These are phyloP conservation scores for Inonotus obliquus DNA, from an alignment of 1,284 basidiomycete species.

Conservation along the genomic window DNA sequence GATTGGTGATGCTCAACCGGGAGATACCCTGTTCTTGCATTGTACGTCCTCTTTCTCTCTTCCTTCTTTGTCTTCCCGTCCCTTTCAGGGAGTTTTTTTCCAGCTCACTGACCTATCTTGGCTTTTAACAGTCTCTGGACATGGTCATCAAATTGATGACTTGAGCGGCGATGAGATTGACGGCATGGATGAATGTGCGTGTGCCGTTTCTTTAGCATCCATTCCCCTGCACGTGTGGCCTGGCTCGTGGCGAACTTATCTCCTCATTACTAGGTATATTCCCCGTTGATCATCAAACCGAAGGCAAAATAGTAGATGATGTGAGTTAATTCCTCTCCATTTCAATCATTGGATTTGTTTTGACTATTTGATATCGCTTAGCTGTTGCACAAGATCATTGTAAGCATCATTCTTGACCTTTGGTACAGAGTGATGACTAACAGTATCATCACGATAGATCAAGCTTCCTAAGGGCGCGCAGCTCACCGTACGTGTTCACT, in stretches of 20 bases:
- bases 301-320: slow-evolving; percentile 80
- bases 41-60: slow-evolving; percentile 40
- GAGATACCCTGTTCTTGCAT: slow-evolving; percentile 91
- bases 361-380: not conserved
- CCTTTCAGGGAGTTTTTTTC: not conserved
- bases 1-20: slow-evolving; percentile 69
- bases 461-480: slow-evolving; percentile 3
- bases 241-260: not conserved
- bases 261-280: slow-evolving; percentile 60
- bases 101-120: not conserved
- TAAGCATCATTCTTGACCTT: not conserved
- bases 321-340: slow-evolving; percentile 36
- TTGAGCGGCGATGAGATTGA: slow-evolving; percentile 36
- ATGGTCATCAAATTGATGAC: slow-evolving; percentile 53
- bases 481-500: slow-evolving; percentile 6
- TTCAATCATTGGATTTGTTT: not conserved
- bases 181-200: slow-evolving; percentile 33
- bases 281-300: slow-evolving; percentile 64
- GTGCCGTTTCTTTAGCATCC: not conserved
- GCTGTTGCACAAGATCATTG: not conserved
- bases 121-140: slow-evolving; percentile 38
- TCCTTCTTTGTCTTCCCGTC: not conserved
- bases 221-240: too few species aligned
- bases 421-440: not conserved
- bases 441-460: not conserved